These are phyloP conservation scores for Persicaria maculosa DNA, from an alignment of 148 eudicot genomes.

Conservation along the genomic window DNA sequence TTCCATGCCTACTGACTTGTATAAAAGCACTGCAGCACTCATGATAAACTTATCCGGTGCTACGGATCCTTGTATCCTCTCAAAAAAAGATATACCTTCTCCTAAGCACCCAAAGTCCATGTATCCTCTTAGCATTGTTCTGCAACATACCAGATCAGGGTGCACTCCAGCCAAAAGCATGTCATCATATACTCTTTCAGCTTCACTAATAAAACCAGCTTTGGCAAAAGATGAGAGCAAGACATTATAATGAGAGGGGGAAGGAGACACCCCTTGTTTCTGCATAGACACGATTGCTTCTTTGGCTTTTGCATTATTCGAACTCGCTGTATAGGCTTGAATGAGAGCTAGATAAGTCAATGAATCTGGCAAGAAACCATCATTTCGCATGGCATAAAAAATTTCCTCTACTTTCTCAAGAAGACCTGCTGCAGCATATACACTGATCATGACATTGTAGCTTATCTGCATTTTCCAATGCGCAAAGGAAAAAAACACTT, in stretches of 20 bases:
- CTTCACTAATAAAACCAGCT: conserved; percentile 44
- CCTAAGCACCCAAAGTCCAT: conserved; percentile 42
- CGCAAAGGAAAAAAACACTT: neutral
- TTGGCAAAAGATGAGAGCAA: conserved; percentile 38
- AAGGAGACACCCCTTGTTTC: conserved; percentile 40
- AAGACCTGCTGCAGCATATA: conserved; percentile 51
- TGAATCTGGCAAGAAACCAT: conserved; percentile 47
- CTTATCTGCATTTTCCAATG: conserved; percentile 46
- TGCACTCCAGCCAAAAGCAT: conserved; percentile 28
- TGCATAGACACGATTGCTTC: conserved; percentile 43
- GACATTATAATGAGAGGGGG: conserved; percentile 58
- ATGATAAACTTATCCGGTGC: conserved; percentile 48
- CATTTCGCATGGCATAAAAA: conserved; percentile 44
- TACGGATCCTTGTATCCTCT: conserved; percentile 28
- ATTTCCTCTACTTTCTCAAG: conserved; percentile 51
- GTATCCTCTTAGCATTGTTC: conserved; percentile 41
- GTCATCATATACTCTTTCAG: conserved; percentile 31
- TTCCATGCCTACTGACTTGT: conserved; percentile 40
- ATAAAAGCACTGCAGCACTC: conserved; percentile 71
- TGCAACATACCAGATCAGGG: conserved; percentile 39
- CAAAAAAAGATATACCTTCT: conserved; percentile 53
- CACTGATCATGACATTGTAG: conserved; percentile 72
- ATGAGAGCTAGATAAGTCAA: conserved; percentile 63
- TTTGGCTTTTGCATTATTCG: conserved; percentile 44
- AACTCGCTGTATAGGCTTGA: conserved; percentile 44